phyloP scores from a whole-genome alignment of 352 stramenopile species.

The Hyaloperonospora arabidopsidis region DNA sequence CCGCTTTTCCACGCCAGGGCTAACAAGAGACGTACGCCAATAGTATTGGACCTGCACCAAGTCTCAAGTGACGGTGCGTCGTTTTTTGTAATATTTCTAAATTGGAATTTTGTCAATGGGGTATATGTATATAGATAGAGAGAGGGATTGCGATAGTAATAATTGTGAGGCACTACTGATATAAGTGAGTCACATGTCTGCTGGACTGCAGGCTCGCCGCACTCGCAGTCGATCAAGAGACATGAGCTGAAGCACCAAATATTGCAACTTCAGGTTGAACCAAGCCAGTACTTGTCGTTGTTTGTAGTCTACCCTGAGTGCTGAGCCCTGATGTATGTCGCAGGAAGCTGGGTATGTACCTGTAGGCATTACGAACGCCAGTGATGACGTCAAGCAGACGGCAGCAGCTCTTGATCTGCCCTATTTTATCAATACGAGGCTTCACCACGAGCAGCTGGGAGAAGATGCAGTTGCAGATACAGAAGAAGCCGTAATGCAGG shows the following conservation, averaged over 20 bases:
- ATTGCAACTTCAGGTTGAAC: conserved; percentile 43
- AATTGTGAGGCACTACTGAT: background rate
- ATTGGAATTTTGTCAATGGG: no score
- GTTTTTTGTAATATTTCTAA: no score
- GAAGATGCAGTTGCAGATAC: conserved; percentile 1
- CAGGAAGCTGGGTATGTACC: conserved; percentile 53
- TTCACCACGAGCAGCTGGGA: conserved; percentile 25
- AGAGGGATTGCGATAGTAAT: no score
- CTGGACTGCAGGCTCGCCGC: conserved; percentile 43
- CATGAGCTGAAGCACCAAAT: conserved; percentile 63
- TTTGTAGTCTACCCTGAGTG: background rate
- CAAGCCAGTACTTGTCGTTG: no score
- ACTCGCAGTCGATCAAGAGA: conserved; percentile 72
- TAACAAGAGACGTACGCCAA: conserved; percentile 37
- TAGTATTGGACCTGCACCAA: conserved; percentile 64
- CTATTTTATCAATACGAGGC: conserved; percentile 69
- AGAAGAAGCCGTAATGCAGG: conserved; percentile 2
- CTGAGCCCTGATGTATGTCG: background rate
- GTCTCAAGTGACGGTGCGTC: conserved; percentile 61
- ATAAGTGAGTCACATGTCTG: background rate
- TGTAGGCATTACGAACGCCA: conserved; percentile 78
- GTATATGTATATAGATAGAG: no score
- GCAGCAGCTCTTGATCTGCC: conserved; percentile 53
- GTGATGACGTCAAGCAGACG: conserved; percentile 74
- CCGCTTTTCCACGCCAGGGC: conserved; percentile 38